These are phyloP conservation scores for Xylaria telfairii DNA, from an alignment of 495 filamentous ascomycete species.

Conservation along the genomic window DNA sequence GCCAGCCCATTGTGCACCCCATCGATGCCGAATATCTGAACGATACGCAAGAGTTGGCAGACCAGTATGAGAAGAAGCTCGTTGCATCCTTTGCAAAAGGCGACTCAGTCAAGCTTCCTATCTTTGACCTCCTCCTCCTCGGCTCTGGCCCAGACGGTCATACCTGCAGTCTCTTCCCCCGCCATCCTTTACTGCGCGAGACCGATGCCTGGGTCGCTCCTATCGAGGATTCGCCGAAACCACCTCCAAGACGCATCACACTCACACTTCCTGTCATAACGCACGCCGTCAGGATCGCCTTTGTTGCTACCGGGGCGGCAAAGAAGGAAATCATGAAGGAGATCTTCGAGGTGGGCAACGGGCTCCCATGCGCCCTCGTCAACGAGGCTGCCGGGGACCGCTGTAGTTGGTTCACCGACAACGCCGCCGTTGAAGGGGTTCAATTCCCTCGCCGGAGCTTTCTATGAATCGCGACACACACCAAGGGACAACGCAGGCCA, in stretches of 20 bases:
- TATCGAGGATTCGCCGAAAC: constrained; percentile 92
- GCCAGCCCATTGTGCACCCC: constrained; percentile 73
- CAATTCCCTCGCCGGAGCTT: constrained; percentile 71
- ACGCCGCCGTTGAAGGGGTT: constrained; percentile 80
- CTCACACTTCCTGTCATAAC: constrained; percentile 88
- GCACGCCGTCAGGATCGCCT: constrained; percentile 82
- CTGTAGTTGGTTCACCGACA: constrained; percentile 94
- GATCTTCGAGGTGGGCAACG: constrained; percentile 82
- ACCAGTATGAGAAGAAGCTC: constrained; percentile 89
- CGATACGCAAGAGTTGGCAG: constrained; percentile 89
- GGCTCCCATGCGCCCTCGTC: constrained; percentile 84
- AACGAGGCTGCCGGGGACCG: constrained; percentile 82
- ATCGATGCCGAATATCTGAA: constrained; percentile 76
- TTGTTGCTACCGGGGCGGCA: constrained; percentile 84
- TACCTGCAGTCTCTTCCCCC: constrained; percentile 95
- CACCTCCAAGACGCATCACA: constrained; percentile 87
- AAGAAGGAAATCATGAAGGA: constrained; percentile 92
- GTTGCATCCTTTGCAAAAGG: constrained; percentile 82
- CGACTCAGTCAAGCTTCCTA: constrained; percentile 86
- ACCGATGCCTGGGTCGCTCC: constrained; percentile 89
- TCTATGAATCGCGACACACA: constrained; percentile 32
- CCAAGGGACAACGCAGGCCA: not conserved
- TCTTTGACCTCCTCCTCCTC: constrained; percentile 91
- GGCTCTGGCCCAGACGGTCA: constrained; percentile 96
- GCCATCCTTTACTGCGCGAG: constrained; percentile 85